phyloP scores from a whole-genome alignment of 345 rosid species.

The Raphanus raphanistrum region DNA sequence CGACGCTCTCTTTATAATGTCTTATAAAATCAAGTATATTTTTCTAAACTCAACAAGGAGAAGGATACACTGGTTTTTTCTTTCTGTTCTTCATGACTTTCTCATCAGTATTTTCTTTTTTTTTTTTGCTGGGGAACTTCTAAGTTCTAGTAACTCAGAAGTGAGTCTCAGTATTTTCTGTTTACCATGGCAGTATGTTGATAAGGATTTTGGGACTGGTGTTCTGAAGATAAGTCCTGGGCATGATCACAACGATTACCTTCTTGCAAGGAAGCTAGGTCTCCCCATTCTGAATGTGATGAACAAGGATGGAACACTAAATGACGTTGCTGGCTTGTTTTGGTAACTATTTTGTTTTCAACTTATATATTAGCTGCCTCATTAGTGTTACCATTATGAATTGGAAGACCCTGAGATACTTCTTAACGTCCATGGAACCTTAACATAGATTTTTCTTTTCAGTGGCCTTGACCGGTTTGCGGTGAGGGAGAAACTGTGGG shows the following conservation, averaged over 20 bases:
- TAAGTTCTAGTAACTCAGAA: slow-evolving; percentile 15
- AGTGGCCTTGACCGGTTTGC: slow-evolving; percentile 96
- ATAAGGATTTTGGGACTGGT: slow-evolving; percentile 98
- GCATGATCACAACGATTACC: slow-evolving; percentile 95
- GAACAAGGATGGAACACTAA: slow-evolving; percentile 96
- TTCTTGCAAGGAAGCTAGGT: slow-evolving; percentile 94
- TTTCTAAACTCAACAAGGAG: slow-evolving; percentile 18
- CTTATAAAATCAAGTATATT: background rate
- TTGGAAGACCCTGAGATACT: slow-evolving; percentile 3
- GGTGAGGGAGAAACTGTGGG: slow-evolving; percentile 87
- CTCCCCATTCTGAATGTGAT: slow-evolving; percentile 94
- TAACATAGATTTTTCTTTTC: slow-evolving; percentile 28
- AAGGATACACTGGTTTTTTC: slow-evolving; percentile 2
- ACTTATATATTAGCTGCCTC: slow-evolving; percentile 22
- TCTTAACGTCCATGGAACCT: slow-evolving; percentile 15
- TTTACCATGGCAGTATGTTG: slow-evolving; percentile 70
- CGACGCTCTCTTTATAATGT: slow-evolving; percentile 4
- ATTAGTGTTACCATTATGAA: background rate
- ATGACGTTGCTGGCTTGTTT: slow-evolving; percentile 92
- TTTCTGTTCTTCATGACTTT: background rate
- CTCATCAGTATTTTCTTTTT: background rate
- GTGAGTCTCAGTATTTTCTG: slow-evolving; percentile 25
- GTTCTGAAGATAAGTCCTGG: slow-evolving; percentile 99
- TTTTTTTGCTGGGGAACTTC: background rate
- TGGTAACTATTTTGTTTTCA: slow-evolving; percentile 48